These are phyloP conservation scores for Flaveria linearis DNA, from an alignment of 129 eudicot genomes.

Conservation along the genomic window DNA sequence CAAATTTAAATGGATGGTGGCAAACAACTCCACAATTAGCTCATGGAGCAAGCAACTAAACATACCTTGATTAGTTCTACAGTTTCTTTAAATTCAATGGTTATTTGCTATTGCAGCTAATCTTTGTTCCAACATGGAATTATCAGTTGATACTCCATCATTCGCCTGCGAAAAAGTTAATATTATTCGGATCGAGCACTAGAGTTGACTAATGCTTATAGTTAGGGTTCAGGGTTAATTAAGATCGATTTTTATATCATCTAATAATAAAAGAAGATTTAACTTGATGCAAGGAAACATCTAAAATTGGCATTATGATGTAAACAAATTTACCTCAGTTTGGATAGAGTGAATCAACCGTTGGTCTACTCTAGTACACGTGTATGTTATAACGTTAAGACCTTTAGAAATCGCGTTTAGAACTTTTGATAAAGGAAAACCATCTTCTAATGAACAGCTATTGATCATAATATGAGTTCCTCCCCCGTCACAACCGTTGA, in stretches of 20 bases:
- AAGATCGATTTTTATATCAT: not conserved
- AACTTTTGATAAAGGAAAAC: constrained; percentile 42
- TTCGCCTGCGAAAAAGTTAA: not conserved
- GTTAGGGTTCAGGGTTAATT: too few relatives aligned
- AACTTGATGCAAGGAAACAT: not conserved
- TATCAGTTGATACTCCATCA: not conserved
- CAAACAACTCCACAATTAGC: constrained; percentile 1
- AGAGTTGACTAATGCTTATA: not conserved
- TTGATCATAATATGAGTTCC: constrained; percentile 43
- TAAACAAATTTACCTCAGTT: constrained; percentile 37
- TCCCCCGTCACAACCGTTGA: constrained; percentile 5
- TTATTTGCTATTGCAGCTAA: constrained; percentile 2
- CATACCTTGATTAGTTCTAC: not conserved
- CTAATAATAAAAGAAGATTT: not conserved
- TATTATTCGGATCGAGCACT: not conserved
- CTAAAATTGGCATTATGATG: too few relatives aligned
- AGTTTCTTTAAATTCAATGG: not conserved
- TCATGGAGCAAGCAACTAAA: not conserved
- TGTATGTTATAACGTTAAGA: constrained; percentile 37
- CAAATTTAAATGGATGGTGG: not conserved
- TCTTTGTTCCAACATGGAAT: constrained; percentile 3
- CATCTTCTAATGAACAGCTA: constrained; percentile 14
- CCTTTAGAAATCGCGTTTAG: constrained; percentile 29
- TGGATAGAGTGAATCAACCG: constrained; percentile 36
- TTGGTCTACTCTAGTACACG: constrained; percentile 31